Base-by-base conservation (phyloP, 1,284 basidiomycete species). In the Phaffia rhodozyma region DNA sequence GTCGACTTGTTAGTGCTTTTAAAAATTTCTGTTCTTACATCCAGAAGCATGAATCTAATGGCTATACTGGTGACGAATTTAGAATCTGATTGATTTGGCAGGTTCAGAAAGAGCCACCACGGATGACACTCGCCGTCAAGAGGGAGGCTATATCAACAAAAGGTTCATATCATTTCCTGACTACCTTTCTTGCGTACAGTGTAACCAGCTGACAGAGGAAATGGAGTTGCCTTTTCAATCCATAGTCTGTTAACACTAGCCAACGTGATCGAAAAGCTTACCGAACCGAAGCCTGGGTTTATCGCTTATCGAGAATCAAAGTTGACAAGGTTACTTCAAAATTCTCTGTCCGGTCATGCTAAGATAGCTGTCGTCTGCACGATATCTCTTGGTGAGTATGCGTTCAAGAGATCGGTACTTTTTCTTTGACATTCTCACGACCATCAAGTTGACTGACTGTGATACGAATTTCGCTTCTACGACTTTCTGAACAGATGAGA, bases 291-390 rank as follows among this genome's bases (percentile, higher is more conserved):
- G 9, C 53, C 60, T 34, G 55, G 70, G 3, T 81, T 82, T 69
- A 77, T 82, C 23, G 80, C 80, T 0, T 82, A 81, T 69, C 79
- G 81, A 30, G 79, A 82, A 68, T 80, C 79, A 21, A 81, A 82
- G 62, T 72, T 77, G 57, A 81, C 79, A 0, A 76, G 80, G 30
- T 71, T 82, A 23, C 73, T 82, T 9, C 80, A 82, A 71, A 80
- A 80, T 49, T 80, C 80, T 0, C 72, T 82, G 5, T 78, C 77
- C 3, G 81, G 81, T 23, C 80, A 82, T 65, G 80, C 80, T 2
- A 77, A 79, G 60, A 78, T 82, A 59, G 80, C 80, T 21, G 80
- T 83, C 29, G 78, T 83, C 64, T 82, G 81, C 71, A 82, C 81
- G 1, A 71, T 79, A 48, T 74, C 74, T 18, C 49, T 66, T 23